These are phyloP conservation scores for Smittium culicis DNA, from an alignment of 371 early-diverging fungal species.

Conservation along the genomic window DNA sequence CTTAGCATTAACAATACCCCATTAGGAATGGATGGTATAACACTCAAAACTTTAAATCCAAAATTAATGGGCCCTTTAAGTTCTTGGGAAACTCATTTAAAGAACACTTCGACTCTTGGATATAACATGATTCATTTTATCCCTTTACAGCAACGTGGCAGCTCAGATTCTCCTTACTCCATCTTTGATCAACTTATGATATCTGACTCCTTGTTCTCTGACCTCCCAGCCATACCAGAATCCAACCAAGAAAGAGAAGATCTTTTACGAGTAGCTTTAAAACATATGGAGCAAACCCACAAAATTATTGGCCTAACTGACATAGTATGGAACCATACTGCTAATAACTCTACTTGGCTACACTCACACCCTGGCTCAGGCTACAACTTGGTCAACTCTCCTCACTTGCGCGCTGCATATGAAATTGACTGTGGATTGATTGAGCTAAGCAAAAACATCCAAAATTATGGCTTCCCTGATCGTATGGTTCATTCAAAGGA, in stretches of 20 bases:
- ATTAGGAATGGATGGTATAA: constrained; percentile 59
- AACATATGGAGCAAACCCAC: constrained; percentile 40
- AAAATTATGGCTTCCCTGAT: constrained; percentile 32
- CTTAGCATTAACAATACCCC: constrained; percentile 30
- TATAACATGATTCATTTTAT: constrained; percentile 97
- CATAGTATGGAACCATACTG: constrained; percentile 97
- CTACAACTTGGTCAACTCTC: constrained; percentile 85
- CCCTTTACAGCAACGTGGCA: constrained; percentile 78
- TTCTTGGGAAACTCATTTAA: constrained; percentile 60
- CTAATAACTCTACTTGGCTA: constrained; percentile 76
- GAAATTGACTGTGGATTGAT: constrained; percentile 78
- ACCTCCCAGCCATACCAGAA: constrained; percentile 28
- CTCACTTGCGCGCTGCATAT: constrained; percentile 82
- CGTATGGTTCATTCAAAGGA: constrained; percentile 39
- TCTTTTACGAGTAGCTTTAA: constrained; percentile 39
- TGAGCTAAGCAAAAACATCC: constrained; percentile 45
- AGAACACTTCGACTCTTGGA: constrained; percentile 48
- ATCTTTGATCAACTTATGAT: constrained; percentile 80
- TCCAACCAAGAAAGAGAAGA: constrained; percentile 42
- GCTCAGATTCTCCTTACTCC: constrained; percentile 88
- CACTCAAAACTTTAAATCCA: constrained; percentile 73
- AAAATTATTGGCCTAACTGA: constrained; percentile 74
- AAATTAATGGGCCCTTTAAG: constrained; percentile 85
- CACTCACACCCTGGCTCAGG: constrained; percentile 91
- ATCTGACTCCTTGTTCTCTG: constrained; percentile 65